Conservation (phyloP, 139 green algal species). For the Volvox reticuliferus region DNA sequence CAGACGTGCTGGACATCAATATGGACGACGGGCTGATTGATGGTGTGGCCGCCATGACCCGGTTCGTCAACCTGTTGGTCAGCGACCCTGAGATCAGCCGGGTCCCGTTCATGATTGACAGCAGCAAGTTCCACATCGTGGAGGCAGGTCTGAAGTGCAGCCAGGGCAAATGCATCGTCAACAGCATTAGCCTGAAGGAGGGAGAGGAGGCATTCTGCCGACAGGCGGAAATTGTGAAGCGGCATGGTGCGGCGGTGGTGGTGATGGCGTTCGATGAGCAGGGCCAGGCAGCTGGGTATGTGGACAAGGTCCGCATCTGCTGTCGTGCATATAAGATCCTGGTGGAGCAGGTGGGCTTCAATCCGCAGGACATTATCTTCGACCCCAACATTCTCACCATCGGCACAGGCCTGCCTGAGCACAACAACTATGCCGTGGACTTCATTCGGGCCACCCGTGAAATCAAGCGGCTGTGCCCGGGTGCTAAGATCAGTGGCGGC, state of each 20-base stretch:
- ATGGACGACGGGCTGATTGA: conserved; percentile 99
- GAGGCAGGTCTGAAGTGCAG: conserved; percentile 97
- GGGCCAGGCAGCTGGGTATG: conserved; percentile 80
- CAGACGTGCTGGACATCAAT: conserved; percentile 98
- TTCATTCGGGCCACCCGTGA: conserved; percentile 94
- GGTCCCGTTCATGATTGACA: conserved; percentile 99
- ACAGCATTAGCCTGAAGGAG: conserved; percentile 99
- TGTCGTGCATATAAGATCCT: conserved; percentile 94
- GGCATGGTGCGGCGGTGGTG: conserved; percentile 95
- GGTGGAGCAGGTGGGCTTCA: conserved; percentile 96
- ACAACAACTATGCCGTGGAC: conserved; percentile 99
- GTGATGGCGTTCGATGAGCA: conserved; percentile 99
- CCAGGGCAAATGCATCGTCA: conserved; percentile 98
- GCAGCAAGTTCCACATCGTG: conserved; percentile 97
- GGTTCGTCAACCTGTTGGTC: conserved; percentile 97
- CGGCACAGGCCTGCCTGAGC: conserved; percentile 96
- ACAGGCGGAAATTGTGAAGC: conserved; percentile 86
- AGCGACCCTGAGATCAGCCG: conserved; percentile 94
- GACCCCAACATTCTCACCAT: conserved; percentile 99
- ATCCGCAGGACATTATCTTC: conserved; percentile 98
- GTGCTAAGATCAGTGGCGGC: conserved; percentile 95
- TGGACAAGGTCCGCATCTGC: conserved; percentile 95
- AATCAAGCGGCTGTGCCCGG: conserved; percentile 97
- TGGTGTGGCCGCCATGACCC: conserved; percentile 94
- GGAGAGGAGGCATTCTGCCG: conserved; percentile 94